Conservation (phyloP, 345 rosid genomes). For the Rubroshorea leprosula region DNA sequence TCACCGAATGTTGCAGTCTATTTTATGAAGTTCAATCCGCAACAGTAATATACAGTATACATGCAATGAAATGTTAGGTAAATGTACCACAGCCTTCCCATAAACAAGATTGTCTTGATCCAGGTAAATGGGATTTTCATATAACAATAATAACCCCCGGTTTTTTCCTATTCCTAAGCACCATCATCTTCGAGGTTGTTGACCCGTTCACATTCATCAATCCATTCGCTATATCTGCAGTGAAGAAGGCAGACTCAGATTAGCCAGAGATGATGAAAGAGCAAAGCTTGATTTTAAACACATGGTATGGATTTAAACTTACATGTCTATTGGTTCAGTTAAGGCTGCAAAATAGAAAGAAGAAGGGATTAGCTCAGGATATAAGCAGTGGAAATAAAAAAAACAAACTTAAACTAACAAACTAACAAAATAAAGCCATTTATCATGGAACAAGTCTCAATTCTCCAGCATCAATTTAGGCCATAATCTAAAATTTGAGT, state of each 20-base stretch:
- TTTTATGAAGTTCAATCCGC: no score
- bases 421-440: no score
- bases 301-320: conserved; percentile 22
- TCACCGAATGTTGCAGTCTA: no score
- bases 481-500: no score
- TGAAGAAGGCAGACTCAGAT: neutral
- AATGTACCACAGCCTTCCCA: neutral
- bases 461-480: no score
- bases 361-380: neutral
- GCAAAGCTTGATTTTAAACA: neutral
- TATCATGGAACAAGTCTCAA: no score
- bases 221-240: conserved; percentile 88
- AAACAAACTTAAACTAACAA: no score
- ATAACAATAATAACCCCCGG: neutral
- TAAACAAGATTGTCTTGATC: neutral
- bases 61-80: no score
- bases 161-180: conserved; percentile 25
- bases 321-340: conserved; percentile 82
- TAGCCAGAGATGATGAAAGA: neutral
- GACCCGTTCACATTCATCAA: conserved; percentile 82
- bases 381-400: neutral
- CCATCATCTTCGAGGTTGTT: conserved; percentile 53
- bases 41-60: no score
- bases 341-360: conserved; percentile 51
- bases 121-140: neutral